A percentile compares a stretch with the other conserved stretches of the same genome.
phyloP scores from a whole-genome alignment of 2,329 filamentous ascomycete species.

The Xylaria sp. region DNA sequence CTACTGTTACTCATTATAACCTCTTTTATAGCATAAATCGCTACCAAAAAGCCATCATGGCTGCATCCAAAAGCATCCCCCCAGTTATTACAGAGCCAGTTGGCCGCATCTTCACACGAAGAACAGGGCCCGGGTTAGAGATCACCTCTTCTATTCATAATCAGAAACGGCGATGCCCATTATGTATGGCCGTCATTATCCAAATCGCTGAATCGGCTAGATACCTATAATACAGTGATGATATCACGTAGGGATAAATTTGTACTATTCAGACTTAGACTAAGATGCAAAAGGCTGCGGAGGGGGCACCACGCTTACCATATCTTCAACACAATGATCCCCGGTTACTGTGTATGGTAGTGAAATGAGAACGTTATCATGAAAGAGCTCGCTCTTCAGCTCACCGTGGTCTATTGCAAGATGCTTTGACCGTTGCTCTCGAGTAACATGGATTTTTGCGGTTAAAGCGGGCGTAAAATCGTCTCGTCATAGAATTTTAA shows the following conservation, averaged over 20 bases:
- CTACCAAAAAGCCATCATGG: neutral
- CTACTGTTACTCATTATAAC: neutral
- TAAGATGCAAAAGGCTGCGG: neutral
- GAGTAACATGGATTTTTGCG: conserved; percentile 1
- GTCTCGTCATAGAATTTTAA: conserved; percentile 52
- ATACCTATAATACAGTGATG: conserved; percentile 23
- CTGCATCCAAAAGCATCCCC: neutral
- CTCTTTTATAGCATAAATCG: neutral
- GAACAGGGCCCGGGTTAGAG: neutral
- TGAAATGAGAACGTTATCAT: conserved; percentile 24
- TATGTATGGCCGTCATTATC: neutral
- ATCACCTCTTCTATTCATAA: conserved; percentile 1
- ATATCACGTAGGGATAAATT: conserved; percentile 8
- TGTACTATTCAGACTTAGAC: conserved; percentile 7
- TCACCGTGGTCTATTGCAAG: neutral
- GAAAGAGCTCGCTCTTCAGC: conserved; percentile 8
- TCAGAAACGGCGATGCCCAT: neutral
- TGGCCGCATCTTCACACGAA: neutral
- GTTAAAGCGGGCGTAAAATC: conserved; percentile 18
- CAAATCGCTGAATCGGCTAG: conserved; percentile 14
- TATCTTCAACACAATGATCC: conserved; percentile 4
- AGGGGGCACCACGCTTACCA: conserved; percentile 17
- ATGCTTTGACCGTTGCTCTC: neutral
- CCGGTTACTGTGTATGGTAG: neutral
- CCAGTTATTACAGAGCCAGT: neutral